Evolutionary conservation across 2,329 filamentous ascomycete species (phyloP), one percentile per base, ranked within the genome.

Genomic region (Cladophialophora exuberans): DNA sequence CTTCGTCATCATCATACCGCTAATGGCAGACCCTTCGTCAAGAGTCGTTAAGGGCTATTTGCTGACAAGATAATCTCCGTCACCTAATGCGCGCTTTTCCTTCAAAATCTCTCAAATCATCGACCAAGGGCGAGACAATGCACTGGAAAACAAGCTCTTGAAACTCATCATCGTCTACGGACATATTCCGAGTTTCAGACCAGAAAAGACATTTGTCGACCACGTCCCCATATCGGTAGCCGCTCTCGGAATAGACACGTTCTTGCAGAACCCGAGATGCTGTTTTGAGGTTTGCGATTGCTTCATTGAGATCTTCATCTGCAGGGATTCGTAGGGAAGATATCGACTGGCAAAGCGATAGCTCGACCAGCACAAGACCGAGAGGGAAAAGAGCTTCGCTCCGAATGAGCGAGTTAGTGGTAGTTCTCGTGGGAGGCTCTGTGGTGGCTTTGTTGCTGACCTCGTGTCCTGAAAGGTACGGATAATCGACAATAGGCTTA

Each of bases 41-140:
- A 20, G 15, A 39, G 35, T 18, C 3, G n/a, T 17, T 18, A 18
- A 9, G n/a, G 20, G 20, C 15, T 20, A 39, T 20, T 5, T 39
- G 6, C 9, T 10, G 35, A 39, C n/a, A n/a, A n/a, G n/a, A 39
- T 39, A 1, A 39, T 20, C 15, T 15, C 1, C 35, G 22, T 5
- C 60, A 51, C 13, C 17, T 23, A 35, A 51, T 51, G n/a, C 35
- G 38, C n/a, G 35, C 26, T 10, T 26, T 52, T 4, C 79, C 23
- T 74, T 79, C 54, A 64, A 62, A 2, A 79, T 79, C 57, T 66
- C 75, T 47, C 6, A 51, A 17, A 41, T 51, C 53, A 22, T 64
- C 42, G n/a, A 56, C 4, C 10, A 61, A 49, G 4, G 60, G 60
- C 20, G 43, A 35, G 4, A 62, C 53, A 28, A 62, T 56, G 1